These are phyloP conservation scores for Scalesia atractyloides DNA, from an alignment of 129 eudicot species.

Conservation along the genomic window DNA sequence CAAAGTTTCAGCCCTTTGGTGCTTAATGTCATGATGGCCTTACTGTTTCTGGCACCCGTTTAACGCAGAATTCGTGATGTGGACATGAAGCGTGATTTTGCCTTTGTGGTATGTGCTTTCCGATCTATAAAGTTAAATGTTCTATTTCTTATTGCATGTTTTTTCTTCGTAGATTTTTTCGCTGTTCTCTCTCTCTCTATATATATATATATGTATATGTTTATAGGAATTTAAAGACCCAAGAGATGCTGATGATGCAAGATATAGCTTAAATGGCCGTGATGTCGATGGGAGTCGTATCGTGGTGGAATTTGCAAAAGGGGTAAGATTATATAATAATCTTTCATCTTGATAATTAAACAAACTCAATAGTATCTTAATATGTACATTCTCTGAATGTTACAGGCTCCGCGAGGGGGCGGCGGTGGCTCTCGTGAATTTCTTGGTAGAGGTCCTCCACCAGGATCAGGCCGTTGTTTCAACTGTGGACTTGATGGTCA, in stretches of 20 bases:
- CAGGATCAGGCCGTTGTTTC: conserved; percentile 93
- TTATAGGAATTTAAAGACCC: conserved; percentile 80
- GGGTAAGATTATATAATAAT: conserved; percentile 47
- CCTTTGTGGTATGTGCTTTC: conserved; percentile 71
- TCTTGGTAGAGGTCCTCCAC: conserved; percentile 85
- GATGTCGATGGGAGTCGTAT: conserved; percentile 91
- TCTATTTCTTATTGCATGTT: neutral
- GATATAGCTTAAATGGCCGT: conserved; percentile 74
- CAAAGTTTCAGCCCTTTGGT: conserved; percentile 75
- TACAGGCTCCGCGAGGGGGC: conserved; percentile 69
- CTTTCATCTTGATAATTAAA: neutral
- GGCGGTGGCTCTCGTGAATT: conserved; percentile 71
- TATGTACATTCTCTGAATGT: conserved; percentile 20
- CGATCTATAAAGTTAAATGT: neutral
- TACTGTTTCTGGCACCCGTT: conserved; percentile 85
- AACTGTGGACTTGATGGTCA: conserved; percentile 95
- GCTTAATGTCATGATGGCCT: conserved; percentile 79
- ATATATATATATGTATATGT: neutral
- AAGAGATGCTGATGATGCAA: conserved; percentile 95
- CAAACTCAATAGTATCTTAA: neutral
- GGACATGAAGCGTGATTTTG: conserved; percentile 98
- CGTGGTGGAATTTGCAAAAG: conserved; percentile 79
- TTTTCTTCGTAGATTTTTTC: neutral
- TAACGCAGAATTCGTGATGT: conserved; percentile 97
- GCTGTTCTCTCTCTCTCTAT: conserved; percentile 28